Evolutionary conservation across 2,329 filamentous ascomycete species (phyloP), one percentile per base, ranked within the genome.

Genomic region (Cytospora piceicola): DNA sequence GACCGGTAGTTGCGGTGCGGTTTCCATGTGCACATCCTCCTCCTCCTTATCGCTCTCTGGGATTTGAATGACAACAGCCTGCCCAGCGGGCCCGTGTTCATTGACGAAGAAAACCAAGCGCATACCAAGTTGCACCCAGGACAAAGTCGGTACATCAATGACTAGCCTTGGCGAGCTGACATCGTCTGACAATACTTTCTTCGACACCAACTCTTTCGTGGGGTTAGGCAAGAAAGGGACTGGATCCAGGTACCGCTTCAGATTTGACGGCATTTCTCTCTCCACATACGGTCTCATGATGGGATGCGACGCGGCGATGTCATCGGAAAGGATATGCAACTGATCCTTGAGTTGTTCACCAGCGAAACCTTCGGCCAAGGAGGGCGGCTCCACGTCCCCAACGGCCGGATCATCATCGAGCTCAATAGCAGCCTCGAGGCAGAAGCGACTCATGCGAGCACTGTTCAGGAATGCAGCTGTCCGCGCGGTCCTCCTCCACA

Each of bases 381-480:
- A 88, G 0, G 85, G 85, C 0, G 88, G 87, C 36, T 87, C 83
- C 15, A 89, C 83, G 68, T 90, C 87, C 32, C 82, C 81, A 1
- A 88, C 78, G 3, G 87, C 81, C 0, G 88, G 88, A 69, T 90
- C 88, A 71, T 90, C 88, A 69, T 90, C 88, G 46, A 89, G 77
- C 73, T 90, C 88, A 36, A 90, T 84, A 7, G 88, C 87, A 36
- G 88, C 85, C 72, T 90, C 88, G 2, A 90, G 77, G 66, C 87
- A 89, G 71, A 85, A 90, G 42, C 88, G 79, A 69, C 82, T 84
- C 30, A 88, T 80, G 15, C 86, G 80, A 0, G 78, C 73, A 68
- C 87, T 89, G 54, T 82, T 83, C 53, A 90, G 74, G 55, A 86
- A 85, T 0, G 83, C 81, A 4, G 83, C 86, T 54, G 89, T 82